Evolutionary conservation across 2,329 filamentous ascomycete genomes (phyloP), one percentile per base, ranked within the genome.

Genomic region (Celoporthe dispersa): DNA sequence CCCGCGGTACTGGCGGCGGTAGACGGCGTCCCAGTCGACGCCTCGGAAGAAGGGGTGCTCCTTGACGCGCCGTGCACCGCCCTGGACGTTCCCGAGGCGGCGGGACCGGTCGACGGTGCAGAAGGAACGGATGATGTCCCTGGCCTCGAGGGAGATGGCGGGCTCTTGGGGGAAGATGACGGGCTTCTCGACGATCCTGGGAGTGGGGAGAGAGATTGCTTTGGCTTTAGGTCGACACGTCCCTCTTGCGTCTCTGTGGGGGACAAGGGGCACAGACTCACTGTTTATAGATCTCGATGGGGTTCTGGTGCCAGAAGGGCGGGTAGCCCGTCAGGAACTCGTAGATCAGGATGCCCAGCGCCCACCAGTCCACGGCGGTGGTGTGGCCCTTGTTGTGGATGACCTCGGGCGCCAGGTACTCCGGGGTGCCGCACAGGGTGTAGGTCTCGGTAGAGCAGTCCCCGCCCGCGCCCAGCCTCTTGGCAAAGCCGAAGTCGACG

Each of bases 361-460:
- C 92, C 93, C 93, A 95, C 92, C 92, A 95, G 82, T 95, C 92
- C 48, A 95, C 92, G 19, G 92, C 92, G 2, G 88, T 90, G 2
- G 88, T 90, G 77, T 91, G 89, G 16, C 91, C 92, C 78, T 93
- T 94, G 78, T 93, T 94, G 74, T 93, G 89, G 74, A 95, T 94
- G 57, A 95, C 92, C 81, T 95, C 92, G 6, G 92, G 92, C 1
- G 92, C 92, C 61, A 95, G 88, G 79, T 95, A 95, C 78, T 95
- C 92, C 61, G 92, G 92, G 1, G 92, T 95, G 65, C 92, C 92
- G 80, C 92, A 95, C 37, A 95, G 85, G 3, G 92, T 95, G 76
- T 94, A 95, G 7, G 92, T 94, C 81, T 94, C 92, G 64, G 84
- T 83, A 41, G 72, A 61, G 48, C 62, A 66, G 61, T 83, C 82